Percentiles rank a stretch among this genome's conserved stretches.
Conservation (phyloP, 2,329 filamentous ascomycete species). For the Colletotrichum sp. region DNA sequence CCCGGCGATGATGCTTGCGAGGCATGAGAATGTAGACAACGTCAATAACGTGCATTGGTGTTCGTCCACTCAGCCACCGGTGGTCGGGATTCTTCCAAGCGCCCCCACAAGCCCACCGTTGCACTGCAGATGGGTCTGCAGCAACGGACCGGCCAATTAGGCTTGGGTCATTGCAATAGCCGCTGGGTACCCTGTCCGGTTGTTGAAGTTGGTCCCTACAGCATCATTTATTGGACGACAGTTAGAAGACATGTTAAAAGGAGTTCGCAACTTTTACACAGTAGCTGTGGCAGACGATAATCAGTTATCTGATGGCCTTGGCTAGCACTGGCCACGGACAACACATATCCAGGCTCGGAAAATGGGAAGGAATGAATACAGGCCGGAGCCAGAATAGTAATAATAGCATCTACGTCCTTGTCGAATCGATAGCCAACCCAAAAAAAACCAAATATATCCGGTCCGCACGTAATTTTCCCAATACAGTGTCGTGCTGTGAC, state of each 20-base stretch:
- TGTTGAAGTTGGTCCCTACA: neutral
- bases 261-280: neutral
- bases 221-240: neutral
- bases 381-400: conserved; percentile 8
- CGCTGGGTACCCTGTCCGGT: neutral
- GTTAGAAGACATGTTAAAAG: neutral
- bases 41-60: neutral
- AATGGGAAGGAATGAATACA: conserved; percentile 5
- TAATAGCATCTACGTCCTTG: conserved; percentile 17
- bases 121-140: neutral
- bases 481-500: neutral
- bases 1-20: neutral
- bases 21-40: neutral
- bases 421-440: conserved; percentile 4
- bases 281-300: neutral
- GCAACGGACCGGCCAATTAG: neutral
- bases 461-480: neutral
- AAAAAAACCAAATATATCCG: conserved; percentile 11
- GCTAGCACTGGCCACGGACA: neutral
- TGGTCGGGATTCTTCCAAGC: neutral
- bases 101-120: neutral
- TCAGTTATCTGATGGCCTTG: neutral
- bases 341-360: too few relatives aligned
- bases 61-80: neutral
- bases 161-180: neutral